phyloP scores from a whole-genome alignment of 805 yeast genomes.

The Schizosaccharomyces octosporus region DNA sequence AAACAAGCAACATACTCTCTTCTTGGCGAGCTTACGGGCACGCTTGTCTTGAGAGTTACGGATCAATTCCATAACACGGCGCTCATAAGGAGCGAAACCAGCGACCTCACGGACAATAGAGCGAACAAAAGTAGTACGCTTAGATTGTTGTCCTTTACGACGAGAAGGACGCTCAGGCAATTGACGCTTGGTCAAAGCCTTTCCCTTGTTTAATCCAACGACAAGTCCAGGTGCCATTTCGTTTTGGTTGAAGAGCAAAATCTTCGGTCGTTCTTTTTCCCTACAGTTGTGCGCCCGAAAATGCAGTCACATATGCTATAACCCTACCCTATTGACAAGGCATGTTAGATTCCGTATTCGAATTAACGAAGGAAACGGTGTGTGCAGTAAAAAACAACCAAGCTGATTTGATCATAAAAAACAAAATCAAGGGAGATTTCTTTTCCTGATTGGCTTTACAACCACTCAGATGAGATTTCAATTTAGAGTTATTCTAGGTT shows the following conservation, averaged over 20 bases:
- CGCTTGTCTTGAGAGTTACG: conserved; percentile 99
- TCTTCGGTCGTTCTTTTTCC: background rate
- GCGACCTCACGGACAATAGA: conserved; percentile 86
- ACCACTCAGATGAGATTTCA: too few species aligned
- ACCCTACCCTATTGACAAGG: background rate
- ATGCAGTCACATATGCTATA: background rate
- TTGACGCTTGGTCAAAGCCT: conserved; percentile 70
- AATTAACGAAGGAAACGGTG: too few species aligned
- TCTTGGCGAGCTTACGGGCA: conserved; percentile 99
- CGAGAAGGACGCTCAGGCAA: conserved; percentile 72
- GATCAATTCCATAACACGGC: conserved; percentile 96
- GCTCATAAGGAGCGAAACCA: conserved; percentile 98
- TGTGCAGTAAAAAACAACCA: too few species aligned
- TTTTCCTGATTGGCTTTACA: too few species aligned
- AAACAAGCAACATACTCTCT: conserved; percentile 21
- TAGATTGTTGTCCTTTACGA: conserved; percentile 90
- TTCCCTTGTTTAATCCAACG: conserved; percentile 98
- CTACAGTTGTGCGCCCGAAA: background rate
- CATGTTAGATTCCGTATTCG: too few species aligned
- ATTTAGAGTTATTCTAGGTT: too few species aligned
- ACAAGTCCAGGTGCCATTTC: conserved; percentile 35
- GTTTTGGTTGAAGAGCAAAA: background rate
- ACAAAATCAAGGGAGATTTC: too few species aligned
- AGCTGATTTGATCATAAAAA: too few species aligned
- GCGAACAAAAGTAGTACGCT: conserved; percentile 92